Evolutionary conservation across 2,329 filamentous ascomycete genomes (phyloP).

Genomic region (Calonectria pteridis): DNA sequence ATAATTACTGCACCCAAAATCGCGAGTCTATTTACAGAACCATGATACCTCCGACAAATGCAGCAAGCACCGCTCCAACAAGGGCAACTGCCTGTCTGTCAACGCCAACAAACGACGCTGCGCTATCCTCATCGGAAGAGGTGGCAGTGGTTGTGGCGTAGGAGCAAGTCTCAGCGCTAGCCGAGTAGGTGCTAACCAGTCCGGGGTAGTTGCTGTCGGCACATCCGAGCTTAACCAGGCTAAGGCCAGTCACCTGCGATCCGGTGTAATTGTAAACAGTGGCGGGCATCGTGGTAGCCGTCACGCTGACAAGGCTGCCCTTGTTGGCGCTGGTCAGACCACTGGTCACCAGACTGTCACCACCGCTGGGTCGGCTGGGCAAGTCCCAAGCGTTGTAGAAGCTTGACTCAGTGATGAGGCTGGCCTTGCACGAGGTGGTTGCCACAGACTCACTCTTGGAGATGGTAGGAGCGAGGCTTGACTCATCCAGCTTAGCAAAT

Average conservation of each 20-base stretch:
- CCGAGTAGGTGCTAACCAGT: background rate
- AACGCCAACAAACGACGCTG: background rate
- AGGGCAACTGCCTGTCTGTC: background rate
- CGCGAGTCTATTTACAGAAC: background rate
- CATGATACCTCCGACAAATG: background rate
- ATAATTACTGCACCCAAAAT: background rate
- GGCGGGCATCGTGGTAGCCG: background rate
- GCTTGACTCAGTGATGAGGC: background rate
- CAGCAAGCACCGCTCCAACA: background rate
- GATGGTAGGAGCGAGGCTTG: background rate
- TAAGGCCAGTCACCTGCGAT: background rate
- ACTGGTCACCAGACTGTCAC: background rate
- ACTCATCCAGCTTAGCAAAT: background rate
- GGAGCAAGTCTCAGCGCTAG: background rate
- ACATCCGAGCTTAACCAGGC: background rate
- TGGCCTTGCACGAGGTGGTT: background rate
- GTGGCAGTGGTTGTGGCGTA: background rate
- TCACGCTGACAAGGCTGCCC: background rate
- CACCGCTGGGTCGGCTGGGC: background rate
- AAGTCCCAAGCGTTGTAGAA: background rate
- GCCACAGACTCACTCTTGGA: background rate
- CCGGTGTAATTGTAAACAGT: conserved; percentile 12
- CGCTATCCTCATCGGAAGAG: background rate
- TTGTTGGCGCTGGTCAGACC: background rate
- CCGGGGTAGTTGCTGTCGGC: conserved; percentile 8